Conservation (phyloP, 2,329 filamentous ascomycete genomes). For the Geoglossum cookeanum region DNA sequence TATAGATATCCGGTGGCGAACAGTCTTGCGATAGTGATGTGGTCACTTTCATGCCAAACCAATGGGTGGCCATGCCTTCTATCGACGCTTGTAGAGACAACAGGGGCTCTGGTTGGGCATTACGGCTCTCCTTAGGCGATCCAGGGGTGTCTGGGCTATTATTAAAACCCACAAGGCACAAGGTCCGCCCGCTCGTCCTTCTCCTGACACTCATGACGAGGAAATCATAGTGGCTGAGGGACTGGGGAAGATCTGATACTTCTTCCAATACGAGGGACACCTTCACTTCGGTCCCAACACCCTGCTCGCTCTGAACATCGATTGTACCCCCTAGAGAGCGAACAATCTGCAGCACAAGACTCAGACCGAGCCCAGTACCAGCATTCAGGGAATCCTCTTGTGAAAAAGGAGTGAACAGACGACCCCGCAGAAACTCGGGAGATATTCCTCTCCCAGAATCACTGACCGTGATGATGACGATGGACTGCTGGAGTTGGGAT, state of each 20-base stretch:
- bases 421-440: constrained; percentile 37
- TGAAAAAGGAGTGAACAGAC: constrained; percentile 38
- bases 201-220: neutral
- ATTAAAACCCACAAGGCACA: neutral
- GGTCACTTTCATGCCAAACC: neutral
- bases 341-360: constrained; percentile 34
- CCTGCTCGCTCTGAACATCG: constrained; percentile 32
- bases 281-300: constrained; percentile 35
- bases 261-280: constrained; percentile 26
- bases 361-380: constrained; percentile 45
- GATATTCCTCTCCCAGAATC: constrained; percentile 50
- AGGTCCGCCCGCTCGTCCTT: neutral
- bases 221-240: neutral
- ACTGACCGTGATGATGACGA: constrained; percentile 26
- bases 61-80: neutral
- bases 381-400: constrained; percentile 43
- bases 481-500: neutral
- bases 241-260: neutral
- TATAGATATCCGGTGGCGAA: neutral
- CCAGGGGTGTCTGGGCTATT: neutral
- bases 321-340: constrained; percentile 37
- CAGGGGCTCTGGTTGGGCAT: neutral
- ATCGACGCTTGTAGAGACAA: neutral
- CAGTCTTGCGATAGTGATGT: neutral
- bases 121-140: neutral